Base-by-base conservation (phyloP, 257 asterid genomes). In the Thymus mandschuricus region DNA sequence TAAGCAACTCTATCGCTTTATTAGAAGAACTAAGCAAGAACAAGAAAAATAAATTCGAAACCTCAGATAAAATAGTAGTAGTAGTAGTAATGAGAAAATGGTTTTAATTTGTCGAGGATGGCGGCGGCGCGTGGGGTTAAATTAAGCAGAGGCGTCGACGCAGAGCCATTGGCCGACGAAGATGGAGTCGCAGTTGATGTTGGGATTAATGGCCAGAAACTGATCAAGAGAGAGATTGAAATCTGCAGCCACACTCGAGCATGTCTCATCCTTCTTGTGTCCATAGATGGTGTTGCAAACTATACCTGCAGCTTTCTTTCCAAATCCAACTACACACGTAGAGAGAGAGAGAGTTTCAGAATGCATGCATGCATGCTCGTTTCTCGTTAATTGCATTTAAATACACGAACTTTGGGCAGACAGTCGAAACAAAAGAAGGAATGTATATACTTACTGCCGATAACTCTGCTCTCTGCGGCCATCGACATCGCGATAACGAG, bases 91-190 rank as follows among this genome's bases (percentile, higher is more conserved):
- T 35, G 1, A 1, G 3, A 35, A 49, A 49, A 49, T 12, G 8
- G 55, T 49, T 46, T 2, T 21, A 6, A 6, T 50, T 50, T n/a
- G 3, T 13, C 6, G 10, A n/a, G 6, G 56, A n/a, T 5, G 56
- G n/a, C 27, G 8, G 6, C 5, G 56, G 8, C 21, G 7, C 6
- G 56, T 15, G 6, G 56, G 30, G 0, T 13, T 50, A 5, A 5
- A 4, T 12, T 46, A 60, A 5, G 40, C 1, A 28, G 78, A 77
- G 51, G 73, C 80, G 9, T 21, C 74, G 8, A 76, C 4, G 2
- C 84, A 80, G 1, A 80, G 77, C 84, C 84, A 76, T 45, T 80
- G 81, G 10, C 77, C 77, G 15, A 77, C 78, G 0, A 81, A 81
- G 35, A 77, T 61, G 0, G 68, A 66, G 1, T 67, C 44, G 13